Evolutionary conservation across 768 basidiomycete species (phyloP).

Genomic region (Tricholomella constricta): DNA sequence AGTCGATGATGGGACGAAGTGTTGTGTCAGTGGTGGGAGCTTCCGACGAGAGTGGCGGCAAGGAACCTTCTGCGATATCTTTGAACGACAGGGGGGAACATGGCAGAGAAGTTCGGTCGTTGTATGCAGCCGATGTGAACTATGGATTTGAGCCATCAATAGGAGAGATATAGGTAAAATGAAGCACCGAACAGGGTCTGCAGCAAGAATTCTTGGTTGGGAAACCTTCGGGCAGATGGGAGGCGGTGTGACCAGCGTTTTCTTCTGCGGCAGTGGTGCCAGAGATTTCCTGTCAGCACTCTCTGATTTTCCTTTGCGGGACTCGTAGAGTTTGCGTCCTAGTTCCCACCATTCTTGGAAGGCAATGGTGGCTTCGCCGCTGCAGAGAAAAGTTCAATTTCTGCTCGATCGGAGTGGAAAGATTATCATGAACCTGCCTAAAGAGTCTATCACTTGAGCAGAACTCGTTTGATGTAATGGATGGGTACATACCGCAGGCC

Average conservation of each 20-base stretch:
- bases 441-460: background rate
- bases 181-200: slow-evolving; percentile 51
- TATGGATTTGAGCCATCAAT: slow-evolving; percentile 25
- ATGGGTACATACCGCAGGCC: slow-evolving; percentile 50
- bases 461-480: background rate
- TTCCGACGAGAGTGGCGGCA: slow-evolving; percentile 38
- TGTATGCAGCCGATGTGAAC: slow-evolving; percentile 65
- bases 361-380: slow-evolving; percentile 65
- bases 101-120: slow-evolving; percentile 50
- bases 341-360: slow-evolving; percentile 62
- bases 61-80: slow-evolving; percentile 57
- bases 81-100: slow-evolving; percentile 64
- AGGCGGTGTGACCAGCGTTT: slow-evolving; percentile 27
- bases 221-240: slow-evolving; percentile 36
- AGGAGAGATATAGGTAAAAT: background rate
- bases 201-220: slow-evolving; percentile 38
- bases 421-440: slow-evolving; percentile 30
- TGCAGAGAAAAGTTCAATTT: slow-evolving; percentile 24
- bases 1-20: slow-evolving; percentile 41
- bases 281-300: slow-evolving; percentile 9
- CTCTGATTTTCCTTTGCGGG: background rate
- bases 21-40: slow-evolving; percentile 2
- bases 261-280: slow-evolving; percentile 16
- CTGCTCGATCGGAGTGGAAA: background rate
- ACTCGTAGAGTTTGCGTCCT: slow-evolving; percentile 28